phyloP scores from a whole-genome alignment of 257 asterid genomes.

The Rhazya stricta region DNA sequence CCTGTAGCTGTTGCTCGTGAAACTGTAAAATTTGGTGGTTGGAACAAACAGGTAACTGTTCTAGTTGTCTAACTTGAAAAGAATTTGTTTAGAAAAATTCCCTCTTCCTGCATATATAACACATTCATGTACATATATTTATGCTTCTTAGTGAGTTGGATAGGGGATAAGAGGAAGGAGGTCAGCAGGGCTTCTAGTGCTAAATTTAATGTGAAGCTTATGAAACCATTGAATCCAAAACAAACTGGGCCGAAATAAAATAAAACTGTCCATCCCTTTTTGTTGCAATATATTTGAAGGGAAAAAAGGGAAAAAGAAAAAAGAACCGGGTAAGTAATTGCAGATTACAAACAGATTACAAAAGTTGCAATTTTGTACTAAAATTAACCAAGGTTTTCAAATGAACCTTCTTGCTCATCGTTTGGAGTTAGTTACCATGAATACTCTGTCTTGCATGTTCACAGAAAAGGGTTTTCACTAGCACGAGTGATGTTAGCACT shows the following conservation, averaged over 20 bases:
- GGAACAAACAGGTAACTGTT: conserved; percentile 72
- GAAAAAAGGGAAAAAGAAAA: background rate
- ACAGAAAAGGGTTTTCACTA: background rate
- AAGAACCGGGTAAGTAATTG: background rate
- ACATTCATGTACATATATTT: background rate
- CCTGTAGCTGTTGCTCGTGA: conserved; percentile 37
- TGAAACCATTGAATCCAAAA: background rate
- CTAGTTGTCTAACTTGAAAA: conserved; percentile 1
- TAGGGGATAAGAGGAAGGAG: background rate
- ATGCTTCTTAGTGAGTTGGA: background rate
- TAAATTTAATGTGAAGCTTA: background rate
- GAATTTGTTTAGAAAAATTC: background rate
- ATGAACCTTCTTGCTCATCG: background rate
- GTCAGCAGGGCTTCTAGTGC: background rate
- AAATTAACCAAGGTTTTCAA: background rate
- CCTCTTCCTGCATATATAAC: background rate
- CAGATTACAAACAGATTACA: background rate
- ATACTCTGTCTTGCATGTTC: background rate
- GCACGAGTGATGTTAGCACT: background rate
- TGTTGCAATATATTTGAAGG: background rate
- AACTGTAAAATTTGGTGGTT: conserved; percentile 55
- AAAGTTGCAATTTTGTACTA: background rate
- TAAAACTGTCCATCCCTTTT: background rate
- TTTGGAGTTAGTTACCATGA: background rate
- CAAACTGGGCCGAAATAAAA: background rate